Base-by-base conservation (phyloP, 1,139 yeast species). In the Taphrina wiesneri region DNA sequence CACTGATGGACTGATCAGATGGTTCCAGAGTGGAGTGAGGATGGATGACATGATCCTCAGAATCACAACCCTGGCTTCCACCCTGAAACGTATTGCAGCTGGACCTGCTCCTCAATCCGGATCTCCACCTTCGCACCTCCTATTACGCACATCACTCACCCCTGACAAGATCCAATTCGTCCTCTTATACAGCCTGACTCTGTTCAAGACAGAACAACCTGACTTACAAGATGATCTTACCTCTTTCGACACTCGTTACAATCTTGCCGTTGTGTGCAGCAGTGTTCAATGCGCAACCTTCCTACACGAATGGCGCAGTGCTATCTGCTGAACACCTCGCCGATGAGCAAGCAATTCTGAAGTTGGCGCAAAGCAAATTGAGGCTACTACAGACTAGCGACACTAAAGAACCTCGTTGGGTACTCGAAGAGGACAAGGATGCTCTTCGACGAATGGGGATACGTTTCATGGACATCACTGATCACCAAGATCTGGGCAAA, bases 381-480 rank as follows among this genome's bases (percentile, higher is more conserved):
- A 51, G 64, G 23, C 36, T 60, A 51, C 28, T 60, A 9, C 39
- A 43, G 28, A 39, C 43, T 3, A 36, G 51, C 47, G 64, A 49
- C 30, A 17, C 17, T 28, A 9, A 17, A 5, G 64, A 25, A 28
- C 57, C 64, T 3, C 56, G 57, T 1, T 73, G 81, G 64, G 83
- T 83, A 59, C 75, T 81, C 17, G 95, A 88, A 72, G 74, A 75
- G 6, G 86, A 86, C 57, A 86, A 88, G 74, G 75, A 84, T 66
- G 74, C 75, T 11, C 78, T 87, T 69, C 83, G 80, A 72, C 80
- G 86, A 66, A 75, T 80, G 30, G 86, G 87, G 54, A 76, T 81
- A 47, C 81, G 80, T 46, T 90, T 88, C 74, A 83, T 90, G 70
- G 96, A 90, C 76, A 81, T 90, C 47, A 88, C 96, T 6, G 79